Evolutionary conservation across 306 rosid genomes (phyloP).

Genomic region (Quercus parvula): DNA sequence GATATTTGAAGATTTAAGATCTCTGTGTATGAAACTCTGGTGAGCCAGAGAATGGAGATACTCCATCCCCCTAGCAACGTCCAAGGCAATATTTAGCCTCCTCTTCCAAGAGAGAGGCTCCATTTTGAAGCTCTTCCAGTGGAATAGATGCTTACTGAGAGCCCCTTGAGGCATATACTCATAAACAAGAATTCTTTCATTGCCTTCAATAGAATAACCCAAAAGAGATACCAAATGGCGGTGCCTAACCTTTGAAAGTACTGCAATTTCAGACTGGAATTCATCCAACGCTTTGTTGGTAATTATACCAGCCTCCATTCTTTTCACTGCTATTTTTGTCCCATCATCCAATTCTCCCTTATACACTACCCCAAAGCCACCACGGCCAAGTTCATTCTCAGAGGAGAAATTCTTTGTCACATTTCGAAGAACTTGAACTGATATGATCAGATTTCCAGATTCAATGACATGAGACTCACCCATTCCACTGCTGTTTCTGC

Average conservation of each 20-base stretch:
- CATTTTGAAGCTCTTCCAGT: conserved; percentile 64
- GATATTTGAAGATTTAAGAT: conserved; percentile 93
- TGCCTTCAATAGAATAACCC: conserved; percentile 76
- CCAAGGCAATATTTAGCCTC: conserved; percentile 91
- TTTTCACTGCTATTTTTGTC: conserved; percentile 84
- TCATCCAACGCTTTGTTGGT: conserved; percentile 87
- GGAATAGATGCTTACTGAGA: conserved; percentile 92
- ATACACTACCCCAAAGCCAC: conserved; percentile 95
- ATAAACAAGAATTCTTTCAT: conserved; percentile 83
- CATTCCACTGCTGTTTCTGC: conserved; percentile 57
- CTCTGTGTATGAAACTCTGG: conserved; percentile 98
- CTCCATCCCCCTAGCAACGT: conserved; percentile 98
- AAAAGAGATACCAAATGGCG: conserved; percentile 91
- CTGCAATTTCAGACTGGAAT: conserved; percentile 93
- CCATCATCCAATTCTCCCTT: conserved; percentile 97
- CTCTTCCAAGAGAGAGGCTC: conserved; percentile 98
- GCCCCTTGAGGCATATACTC: conserved; percentile 99
- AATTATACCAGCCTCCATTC: conserved; percentile 87
- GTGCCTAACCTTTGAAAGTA: conserved; percentile 93
- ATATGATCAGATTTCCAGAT: conserved; percentile 85
- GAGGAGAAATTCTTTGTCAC: conserved; percentile 88
- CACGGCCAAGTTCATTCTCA: conserved; percentile 95
- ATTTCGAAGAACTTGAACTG: conserved; percentile 81
- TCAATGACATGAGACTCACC: conserved; percentile 83
- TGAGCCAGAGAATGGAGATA: conserved; percentile 90